Evolutionary conservation across 176 grass and related monocot genomes (phyloP), one percentile per base, ranked within the genome.

Genomic region (Tillandsia leiboldiana): DNA sequence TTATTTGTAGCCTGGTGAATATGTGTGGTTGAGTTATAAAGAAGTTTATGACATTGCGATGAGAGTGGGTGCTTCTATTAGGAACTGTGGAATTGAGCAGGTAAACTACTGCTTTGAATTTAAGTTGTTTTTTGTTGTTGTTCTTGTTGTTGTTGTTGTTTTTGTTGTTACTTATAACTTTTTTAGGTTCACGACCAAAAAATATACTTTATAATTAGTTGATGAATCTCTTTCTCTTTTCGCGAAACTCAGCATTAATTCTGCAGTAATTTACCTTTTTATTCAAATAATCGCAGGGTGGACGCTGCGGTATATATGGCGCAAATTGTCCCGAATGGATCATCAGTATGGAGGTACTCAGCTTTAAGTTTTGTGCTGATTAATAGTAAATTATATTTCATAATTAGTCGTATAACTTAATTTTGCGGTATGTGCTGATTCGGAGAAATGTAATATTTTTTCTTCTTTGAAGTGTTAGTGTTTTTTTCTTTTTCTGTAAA

Each of bases 261-360:
- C 33, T 7, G 33, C 4, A 42, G 7, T 42, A 42, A 42, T 42
- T 58, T 20, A 56, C 11, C 49, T 64, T 70, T 22, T 42, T 28
- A 27, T 62, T 49, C 50, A 48, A 47, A 49, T 8, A 20, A 49
- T 78, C 68, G n/a, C 84, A 96, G 93, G 86, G 79, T 12, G 83
- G 76, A 62, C 51, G 70, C 0, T 89, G 81, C 59, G 93, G 93
- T 27, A 96, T 96, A 13, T 96, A 87, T 10, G 86, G 93, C 68
- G 83, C 73, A 13, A 96, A 96, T 49, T 90, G 81, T 73, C 71
- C 93, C 15, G 86, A 96, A 82, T 96, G 93, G 93, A 75, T 96
- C 61, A 85, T 90, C 26, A 85, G 79, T 75, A 92, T 96, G 93
- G 79, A 96, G 93, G 92, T 91, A 81, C 11, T 67, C 64, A 20